Percentiles rank a stretch among this genome's conserved stretches.
Evolutionary conservation across 495 filamentous ascomycete species (phyloP).

Genomic region (Trichoderma asperelloides): DNA sequence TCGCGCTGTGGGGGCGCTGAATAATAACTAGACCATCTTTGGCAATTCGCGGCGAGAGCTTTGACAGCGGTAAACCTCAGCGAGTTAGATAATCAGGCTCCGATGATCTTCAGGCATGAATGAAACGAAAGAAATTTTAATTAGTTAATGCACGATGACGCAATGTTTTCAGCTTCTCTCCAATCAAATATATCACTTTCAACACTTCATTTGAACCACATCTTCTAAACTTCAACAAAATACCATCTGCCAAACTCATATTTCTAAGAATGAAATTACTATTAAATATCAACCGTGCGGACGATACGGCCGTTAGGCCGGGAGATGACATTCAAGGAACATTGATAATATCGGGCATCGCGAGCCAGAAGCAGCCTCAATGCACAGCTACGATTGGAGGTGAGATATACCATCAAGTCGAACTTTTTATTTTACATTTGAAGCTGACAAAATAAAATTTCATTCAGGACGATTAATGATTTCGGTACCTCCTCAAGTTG

Average conservation of each 20-base stretch:
- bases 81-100: background rate
- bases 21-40: background rate
- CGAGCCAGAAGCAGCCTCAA: background rate
- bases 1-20: background rate
- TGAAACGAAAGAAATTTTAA: background rate
- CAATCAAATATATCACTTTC: background rate
- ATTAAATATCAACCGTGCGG: background rate
- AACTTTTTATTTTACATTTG: background rate
- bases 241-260: background rate
- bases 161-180: background rate
- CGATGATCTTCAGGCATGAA: background rate
- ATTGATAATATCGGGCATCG: background rate
- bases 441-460: background rate
- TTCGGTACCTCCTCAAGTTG: background rate
- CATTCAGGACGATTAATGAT: background rate
- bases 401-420: background rate
- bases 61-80: background rate
- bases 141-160: background rate
- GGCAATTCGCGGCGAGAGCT: background rate
- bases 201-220: background rate
- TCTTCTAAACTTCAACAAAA: background rate
- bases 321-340: background rate
- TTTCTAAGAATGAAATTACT: background rate
- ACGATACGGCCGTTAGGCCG: background rate
- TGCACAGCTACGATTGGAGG: background rate